A percentile compares a stretch with the other conserved stretches of the same genome.
phyloP scores from a whole-genome alignment of 345 rosid species.

The Sisymbrium irio region DNA sequence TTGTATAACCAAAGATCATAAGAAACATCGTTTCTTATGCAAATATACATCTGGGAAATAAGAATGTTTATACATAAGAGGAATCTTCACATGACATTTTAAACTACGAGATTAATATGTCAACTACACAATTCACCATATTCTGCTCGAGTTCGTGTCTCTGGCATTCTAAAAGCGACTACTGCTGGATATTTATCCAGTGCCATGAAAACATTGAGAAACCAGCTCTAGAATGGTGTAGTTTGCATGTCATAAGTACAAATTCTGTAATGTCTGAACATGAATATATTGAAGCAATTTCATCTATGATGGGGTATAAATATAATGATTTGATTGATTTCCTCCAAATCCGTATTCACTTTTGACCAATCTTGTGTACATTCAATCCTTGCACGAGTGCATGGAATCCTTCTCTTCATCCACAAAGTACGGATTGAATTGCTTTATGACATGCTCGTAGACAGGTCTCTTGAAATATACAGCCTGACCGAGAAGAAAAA shows the following conservation, averaged over 20 bases:
- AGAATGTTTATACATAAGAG: too few species aligned
- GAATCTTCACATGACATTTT: too few species aligned
- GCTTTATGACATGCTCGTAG: conserved; percentile 58
- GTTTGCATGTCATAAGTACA: not conserved
- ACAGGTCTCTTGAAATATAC: conserved; percentile 70
- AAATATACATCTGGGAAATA: too few species aligned
- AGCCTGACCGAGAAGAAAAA: conserved; percentile 35
- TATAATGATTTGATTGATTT: not conserved
- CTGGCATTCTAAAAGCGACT: too few species aligned
- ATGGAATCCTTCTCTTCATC: conserved; percentile 35
- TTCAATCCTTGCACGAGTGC: conserved; percentile 12
- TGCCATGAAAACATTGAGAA: too few species aligned
- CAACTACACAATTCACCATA: too few species aligned
- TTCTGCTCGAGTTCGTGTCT: too few species aligned
- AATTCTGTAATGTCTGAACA: not conserved
- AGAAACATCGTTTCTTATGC: too few species aligned
- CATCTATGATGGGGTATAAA: not conserved
- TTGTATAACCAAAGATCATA: too few species aligned
- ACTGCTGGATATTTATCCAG: too few species aligned
- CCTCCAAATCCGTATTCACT: conserved; percentile 10
- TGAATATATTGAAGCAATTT: conserved; percentile 10
- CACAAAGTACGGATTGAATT: conserved; percentile 52
- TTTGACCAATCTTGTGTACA: not conserved
- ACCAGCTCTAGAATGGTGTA: too few species aligned
- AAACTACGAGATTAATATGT: too few species aligned